phyloP scores from a whole-genome alignment of 2,329 filamentous ascomycete genomes.

The Aspergillus terreus region DNA sequence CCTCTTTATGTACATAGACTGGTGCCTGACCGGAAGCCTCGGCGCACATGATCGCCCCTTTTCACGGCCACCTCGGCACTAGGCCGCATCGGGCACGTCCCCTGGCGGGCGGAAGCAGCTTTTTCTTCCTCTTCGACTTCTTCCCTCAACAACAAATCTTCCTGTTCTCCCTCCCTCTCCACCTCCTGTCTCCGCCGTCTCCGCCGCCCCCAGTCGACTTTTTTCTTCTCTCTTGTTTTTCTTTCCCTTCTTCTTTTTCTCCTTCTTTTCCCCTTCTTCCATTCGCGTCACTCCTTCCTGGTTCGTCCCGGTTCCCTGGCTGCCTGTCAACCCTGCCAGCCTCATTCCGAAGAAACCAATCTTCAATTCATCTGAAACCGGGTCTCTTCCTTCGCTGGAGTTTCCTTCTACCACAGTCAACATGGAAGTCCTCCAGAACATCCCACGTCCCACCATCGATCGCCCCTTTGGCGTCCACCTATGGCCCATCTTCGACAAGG shows the following conservation, averaged over 20 bases:
- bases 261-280: constrained; percentile 8
- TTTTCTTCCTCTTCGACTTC: constrained; percentile 8
- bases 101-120: constrained; percentile 17
- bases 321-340: constrained; percentile 5
- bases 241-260: constrained; percentile 8
- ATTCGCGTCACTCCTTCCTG: constrained; percentile 10
- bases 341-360: constrained; percentile 7
- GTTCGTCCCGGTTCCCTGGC: not conserved
- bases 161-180: constrained; percentile 8
- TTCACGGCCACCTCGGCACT: constrained; percentile 15
- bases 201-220: constrained; percentile 12
- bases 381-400: not conserved
- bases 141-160: constrained; percentile 1
- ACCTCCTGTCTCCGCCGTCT: constrained; percentile 8
- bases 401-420: constrained; percentile 35
- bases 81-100: constrained; percentile 19
- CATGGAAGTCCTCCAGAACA: constrained; percentile 44
- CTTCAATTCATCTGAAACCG: not conserved
- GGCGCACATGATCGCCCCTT: constrained; percentile 24
- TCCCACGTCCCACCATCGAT: constrained; percentile 76
- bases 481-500: constrained; percentile 93
- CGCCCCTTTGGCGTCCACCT: constrained; percentile 85
- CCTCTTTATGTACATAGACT: no score
- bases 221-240: constrained; percentile 56
- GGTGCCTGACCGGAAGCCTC: no score